A percentile compares a stretch with the other conserved stretches of the same genome.
These are phyloP conservation scores for Penicillium sp. DNA, from an alignment of 2,329 filamentous ascomycete species.

Conservation along the genomic window DNA sequence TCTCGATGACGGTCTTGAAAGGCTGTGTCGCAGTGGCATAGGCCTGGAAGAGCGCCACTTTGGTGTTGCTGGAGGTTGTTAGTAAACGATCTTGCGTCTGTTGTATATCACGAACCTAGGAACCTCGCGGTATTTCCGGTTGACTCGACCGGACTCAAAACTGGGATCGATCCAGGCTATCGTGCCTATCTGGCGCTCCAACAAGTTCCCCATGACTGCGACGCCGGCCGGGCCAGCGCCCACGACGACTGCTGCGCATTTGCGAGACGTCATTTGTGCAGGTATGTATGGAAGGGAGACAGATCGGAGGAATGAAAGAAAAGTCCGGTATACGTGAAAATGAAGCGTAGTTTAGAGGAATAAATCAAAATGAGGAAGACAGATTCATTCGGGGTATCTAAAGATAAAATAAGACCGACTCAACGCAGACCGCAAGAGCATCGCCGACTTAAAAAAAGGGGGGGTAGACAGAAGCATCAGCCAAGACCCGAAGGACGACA, in stretches of 20 bases:
- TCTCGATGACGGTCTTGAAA: constrained; percentile 53
- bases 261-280: constrained; percentile 27
- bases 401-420: constrained; percentile 22
- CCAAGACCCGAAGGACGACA: constrained; percentile 13
- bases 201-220: constrained; percentile 60
- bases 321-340: not conserved
- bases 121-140: constrained; percentile 59
- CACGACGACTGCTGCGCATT: constrained; percentile 57
- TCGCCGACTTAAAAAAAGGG: constrained; percentile 10
- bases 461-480: constrained; percentile 1
- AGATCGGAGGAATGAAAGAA: not conserved
- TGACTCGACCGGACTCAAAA: constrained; percentile 55
- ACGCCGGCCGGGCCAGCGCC: constrained; percentile 60
- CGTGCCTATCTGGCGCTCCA: constrained; percentile 53
- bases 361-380: not conserved
- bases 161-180: constrained; percentile 60
- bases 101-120: constrained; percentile 42
- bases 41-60: constrained; percentile 58
- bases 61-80: constrained; percentile 53
- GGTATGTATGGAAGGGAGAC: not conserved
- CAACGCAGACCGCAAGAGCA: constrained; percentile 6
- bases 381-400: constrained; percentile 20
- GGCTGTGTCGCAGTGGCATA: constrained; percentile 55
- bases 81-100: not conserved
- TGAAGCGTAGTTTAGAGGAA: not conserved